These are phyloP conservation scores for Citrus mangshanensis DNA, from an alignment of 345 rosid genomes.

Conservation along the genomic window DNA sequence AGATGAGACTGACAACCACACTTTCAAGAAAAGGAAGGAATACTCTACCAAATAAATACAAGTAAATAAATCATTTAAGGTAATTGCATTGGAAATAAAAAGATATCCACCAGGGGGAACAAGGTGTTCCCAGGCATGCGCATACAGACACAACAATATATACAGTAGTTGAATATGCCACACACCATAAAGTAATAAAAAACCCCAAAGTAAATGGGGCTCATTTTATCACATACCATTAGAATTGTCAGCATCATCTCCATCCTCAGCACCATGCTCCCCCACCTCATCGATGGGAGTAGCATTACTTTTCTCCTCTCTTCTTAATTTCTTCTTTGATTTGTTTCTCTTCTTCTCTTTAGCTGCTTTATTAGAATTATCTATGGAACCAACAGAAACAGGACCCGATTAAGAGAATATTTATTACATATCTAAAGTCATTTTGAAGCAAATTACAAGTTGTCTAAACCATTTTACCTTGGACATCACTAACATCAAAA, in stretches of 20 bases:
- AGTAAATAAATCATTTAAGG: neutral
- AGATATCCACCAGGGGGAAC: neutral
- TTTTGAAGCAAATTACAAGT: neutral
- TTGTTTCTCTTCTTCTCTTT: conserved; percentile 25
- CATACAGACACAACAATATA: neutral
- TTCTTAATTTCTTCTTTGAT: conserved; percentile 22
- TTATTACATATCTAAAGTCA: neutral
- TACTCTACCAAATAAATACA: neutral
- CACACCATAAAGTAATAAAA: neutral
- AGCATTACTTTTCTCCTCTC: conserved; percentile 11
- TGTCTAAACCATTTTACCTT: conserved; percentile 11
- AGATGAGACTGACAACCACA: neutral
- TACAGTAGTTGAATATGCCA: neutral
- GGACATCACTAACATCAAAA: neutral
- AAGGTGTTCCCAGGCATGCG: neutral
- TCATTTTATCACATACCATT: conserved; percentile 14
- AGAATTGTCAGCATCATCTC: conserved; percentile 10
- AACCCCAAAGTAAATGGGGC: neutral
- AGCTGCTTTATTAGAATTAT: neutral
- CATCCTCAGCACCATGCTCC: conserved; percentile 7
- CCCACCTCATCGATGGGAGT: neutral
- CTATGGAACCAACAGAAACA: conserved; percentile 18
- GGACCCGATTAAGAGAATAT: neutral
- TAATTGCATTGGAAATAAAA: neutral
- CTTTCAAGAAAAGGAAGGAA: neutral